These are phyloP conservation scores for Metschnikowia orientalis DNA, from an alignment of 805 yeast species.

Conservation along the genomic window DNA sequence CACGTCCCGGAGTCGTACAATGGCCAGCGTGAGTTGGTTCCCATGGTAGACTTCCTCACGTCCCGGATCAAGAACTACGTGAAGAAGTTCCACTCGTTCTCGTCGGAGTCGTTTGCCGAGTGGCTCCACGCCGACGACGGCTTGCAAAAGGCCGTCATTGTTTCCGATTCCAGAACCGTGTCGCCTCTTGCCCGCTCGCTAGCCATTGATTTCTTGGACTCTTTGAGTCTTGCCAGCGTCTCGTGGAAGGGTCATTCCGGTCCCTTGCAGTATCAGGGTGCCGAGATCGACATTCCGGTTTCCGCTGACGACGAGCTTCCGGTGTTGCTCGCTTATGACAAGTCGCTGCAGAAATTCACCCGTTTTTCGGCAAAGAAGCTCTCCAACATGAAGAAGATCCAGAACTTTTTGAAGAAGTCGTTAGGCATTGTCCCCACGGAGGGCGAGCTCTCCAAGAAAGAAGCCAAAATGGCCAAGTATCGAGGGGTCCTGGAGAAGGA, in stretches of 20 bases:
- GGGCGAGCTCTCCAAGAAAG: constrained; percentile 36
- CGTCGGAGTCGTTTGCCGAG: constrained; percentile 19
- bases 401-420: constrained; percentile 29
- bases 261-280: constrained; percentile 18
- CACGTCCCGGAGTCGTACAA: constrained; percentile 55
- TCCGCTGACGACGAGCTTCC: constrained; percentile 23
- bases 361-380: constrained; percentile 24
- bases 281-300: constrained; percentile 20
- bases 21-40: constrained; percentile 56
- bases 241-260: constrained; percentile 14
- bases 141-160: constrained; percentile 44
- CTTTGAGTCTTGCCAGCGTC: constrained; percentile 45
- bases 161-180: constrained; percentile 46
- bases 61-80: constrained; percentile 65
- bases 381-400: constrained; percentile 27
- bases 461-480: constrained; percentile 25
- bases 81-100: constrained; percentile 40
- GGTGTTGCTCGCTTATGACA: constrained; percentile 24
- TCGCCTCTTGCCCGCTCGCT: constrained; percentile 59
- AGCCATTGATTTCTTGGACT: constrained; percentile 63
- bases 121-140: constrained; percentile 28
- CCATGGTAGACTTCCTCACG: constrained; percentile 51
- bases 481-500: constrained; percentile 24
- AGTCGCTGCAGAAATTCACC: constrained; percentile 17
- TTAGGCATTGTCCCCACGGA: constrained; percentile 35